A percentile compares a stretch with the other conserved stretches of the same genome.
phyloP scores from a whole-genome alignment of 805 yeast genomes.

The Metschnikowia aberdeeniae region DNA sequence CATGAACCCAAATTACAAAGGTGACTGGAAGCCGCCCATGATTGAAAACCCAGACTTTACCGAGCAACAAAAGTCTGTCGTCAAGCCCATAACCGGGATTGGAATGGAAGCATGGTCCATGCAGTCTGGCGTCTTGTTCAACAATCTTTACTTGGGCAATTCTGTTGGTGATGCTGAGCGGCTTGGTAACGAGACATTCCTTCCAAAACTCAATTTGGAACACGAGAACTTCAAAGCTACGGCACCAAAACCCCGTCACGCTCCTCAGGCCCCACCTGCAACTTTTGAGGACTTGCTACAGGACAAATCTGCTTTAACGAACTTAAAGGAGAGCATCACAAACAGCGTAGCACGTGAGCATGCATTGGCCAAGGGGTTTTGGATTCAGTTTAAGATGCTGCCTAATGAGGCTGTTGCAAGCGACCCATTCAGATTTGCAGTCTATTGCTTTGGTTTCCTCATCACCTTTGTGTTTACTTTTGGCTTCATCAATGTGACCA shows the following conservation, averaged over 20 bases:
- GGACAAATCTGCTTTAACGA: slow-evolving; percentile 11
- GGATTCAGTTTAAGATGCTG: slow-evolving; percentile 37
- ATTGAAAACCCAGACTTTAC: slow-evolving; percentile 68
- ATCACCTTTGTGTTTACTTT: slow-evolving; percentile 39
- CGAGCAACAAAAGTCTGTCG: slow-evolving; percentile 52
- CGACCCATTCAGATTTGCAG: slow-evolving; percentile 49
- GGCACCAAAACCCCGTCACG: slow-evolving; percentile 40
- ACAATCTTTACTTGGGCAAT: slow-evolving; percentile 83
- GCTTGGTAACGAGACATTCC: slow-evolving; percentile 74
- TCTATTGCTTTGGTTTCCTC: slow-evolving; percentile 43
- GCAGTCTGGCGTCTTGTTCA: slow-evolving; percentile 69
- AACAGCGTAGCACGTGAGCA: slow-evolving; percentile 15
- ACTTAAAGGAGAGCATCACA: neutral
- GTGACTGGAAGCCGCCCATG: slow-evolving; percentile 67
- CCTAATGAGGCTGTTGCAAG: slow-evolving; percentile 43
- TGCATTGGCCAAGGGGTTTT: slow-evolving; percentile 27
- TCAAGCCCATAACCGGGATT: slow-evolving; percentile 62
- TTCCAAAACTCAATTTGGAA: slow-evolving; percentile 52
- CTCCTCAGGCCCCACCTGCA: slow-evolving; percentile 43
- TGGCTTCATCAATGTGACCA: slow-evolving; percentile 38
- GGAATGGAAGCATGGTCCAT: slow-evolving; percentile 92
- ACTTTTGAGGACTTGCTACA: slow-evolving; percentile 33
- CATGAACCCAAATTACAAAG: slow-evolving; percentile 72
- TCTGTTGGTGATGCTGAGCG: slow-evolving; percentile 78
- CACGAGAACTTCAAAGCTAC: slow-evolving; percentile 35